Percentiles rank a stretch among this genome's conserved stretches.
phyloP scores from a whole-genome alignment of 805 yeast genomes.

The Clavispora asparagi region DNA sequence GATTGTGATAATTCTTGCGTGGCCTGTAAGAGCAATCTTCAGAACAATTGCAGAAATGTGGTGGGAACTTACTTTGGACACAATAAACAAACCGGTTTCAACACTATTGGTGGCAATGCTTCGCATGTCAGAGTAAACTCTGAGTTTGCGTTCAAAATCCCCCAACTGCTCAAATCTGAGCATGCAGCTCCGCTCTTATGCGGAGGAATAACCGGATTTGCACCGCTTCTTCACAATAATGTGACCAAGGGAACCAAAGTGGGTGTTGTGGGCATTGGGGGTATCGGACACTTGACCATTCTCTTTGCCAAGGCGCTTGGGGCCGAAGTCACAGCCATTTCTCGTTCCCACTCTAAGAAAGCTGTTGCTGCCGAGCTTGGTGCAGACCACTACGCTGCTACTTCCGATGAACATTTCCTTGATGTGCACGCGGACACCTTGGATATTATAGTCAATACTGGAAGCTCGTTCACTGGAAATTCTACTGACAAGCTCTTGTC shows the following conservation, averaged over 20 bases:
- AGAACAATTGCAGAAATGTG: conserved; percentile 11
- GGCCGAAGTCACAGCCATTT: conserved; percentile 54
- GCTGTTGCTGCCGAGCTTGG: conserved; percentile 51
- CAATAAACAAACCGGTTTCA: conserved; percentile 9
- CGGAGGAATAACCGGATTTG: conserved; percentile 18
- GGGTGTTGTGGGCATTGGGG: conserved; percentile 63
- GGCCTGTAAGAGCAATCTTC: conserved; percentile 7
- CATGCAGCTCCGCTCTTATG: conserved; percentile 17
- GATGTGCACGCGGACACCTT: conserved; percentile 7
- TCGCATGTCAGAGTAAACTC: conserved; percentile 13
- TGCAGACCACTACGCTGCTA: conserved; percentile 37
- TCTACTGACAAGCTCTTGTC: conserved; percentile 11
- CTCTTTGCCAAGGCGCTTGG: conserved; percentile 59
- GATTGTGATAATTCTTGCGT: conserved; percentile 11
- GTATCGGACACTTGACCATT: conserved; percentile 62
- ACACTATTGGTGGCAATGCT: conserved; percentile 16
- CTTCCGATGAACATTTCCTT: conserved; percentile 18
- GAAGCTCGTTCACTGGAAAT: conserved; percentile 14
- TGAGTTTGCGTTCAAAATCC: conserved; percentile 14
- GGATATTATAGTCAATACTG: conserved; percentile 13
- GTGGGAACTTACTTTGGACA: conserved; percentile 10
- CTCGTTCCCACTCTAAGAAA: conserved; percentile 46
- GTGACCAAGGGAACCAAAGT: conserved; percentile 32
- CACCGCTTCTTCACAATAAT: conserved; percentile 15
- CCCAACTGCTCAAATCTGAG: conserved; percentile 11